Evolutionary conservation across 306 rosid genomes (phyloP), one percentile per base, ranked within the genome.

Genomic region (Dalbergia cochinchinensis): DNA sequence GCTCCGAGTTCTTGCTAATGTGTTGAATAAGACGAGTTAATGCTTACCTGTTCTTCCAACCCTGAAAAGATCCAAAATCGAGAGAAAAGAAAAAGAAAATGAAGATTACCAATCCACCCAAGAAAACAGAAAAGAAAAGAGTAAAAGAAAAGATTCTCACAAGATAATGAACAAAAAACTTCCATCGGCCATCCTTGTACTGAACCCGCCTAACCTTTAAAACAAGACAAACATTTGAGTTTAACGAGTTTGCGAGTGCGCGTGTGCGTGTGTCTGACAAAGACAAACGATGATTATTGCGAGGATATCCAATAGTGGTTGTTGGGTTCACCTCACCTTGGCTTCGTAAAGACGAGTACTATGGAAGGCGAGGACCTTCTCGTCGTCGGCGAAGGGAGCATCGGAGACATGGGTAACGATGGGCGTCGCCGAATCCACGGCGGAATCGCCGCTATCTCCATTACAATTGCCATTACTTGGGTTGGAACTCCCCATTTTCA

Each of bases 41-140:
- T 37, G 65, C 86, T 81, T 80, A 92, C 99, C 80, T 90, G 83
- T 89, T 92, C 85, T 79, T 92, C 99, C 99, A 94, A 34, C 99
- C 97, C 99, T 92, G 94, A 84, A 90, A 70, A 10, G 33, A 51
- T 73, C 7, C 7, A 84, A 76, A 60, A 65, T 26, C 4, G 3
- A 34, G 45, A 39, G 12, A 31, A 4, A 20, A 50, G 18, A 54
- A 13, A 51, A 60, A 50, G 4, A 5, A 50, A n/a, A n/a, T n/a
- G 6, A 50, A 4, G 41, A 55, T 42, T 26, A 16, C 4, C 0
- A 8, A 19, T 3, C 2, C 20, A 70, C 13, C 41, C 14, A 70
- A 59, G 62, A 4, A 8, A 55, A 1, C 2, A 42, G 8, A 50
- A n/a, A 33, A 50, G 6, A 37, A 37, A 37, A 37, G 11, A 67